Conservation (phyloP, 2,329 filamentous ascomycete species). For the Fusarium odoratissimum region DNA sequence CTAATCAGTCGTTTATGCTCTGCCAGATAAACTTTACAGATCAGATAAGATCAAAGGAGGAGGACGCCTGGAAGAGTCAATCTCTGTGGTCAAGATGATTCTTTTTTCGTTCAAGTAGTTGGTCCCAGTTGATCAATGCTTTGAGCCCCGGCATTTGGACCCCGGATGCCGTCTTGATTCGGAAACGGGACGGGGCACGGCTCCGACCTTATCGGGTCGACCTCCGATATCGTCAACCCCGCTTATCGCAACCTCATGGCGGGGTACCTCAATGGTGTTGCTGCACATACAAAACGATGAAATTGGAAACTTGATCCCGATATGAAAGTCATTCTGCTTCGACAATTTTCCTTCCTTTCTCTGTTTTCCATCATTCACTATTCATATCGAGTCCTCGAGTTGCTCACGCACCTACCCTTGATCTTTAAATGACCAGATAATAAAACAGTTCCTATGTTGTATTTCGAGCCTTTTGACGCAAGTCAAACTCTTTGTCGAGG, state of each 20-base stretch:
- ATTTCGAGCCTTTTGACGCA: no score
- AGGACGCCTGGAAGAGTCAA: accelerated
- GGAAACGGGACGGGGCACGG: neutral
- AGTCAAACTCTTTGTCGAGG: no score
- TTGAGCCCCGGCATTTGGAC: neutral
- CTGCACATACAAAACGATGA: accelerated
- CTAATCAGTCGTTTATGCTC: neutral
- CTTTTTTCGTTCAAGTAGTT: accelerated
- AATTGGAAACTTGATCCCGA: accelerated
- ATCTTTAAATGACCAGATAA: no score
- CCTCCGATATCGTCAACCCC: constrained; percentile 19
- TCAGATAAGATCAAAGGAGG: neutral
- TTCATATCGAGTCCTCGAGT: no score
- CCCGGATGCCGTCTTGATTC: neutral
- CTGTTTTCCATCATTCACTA: no score
- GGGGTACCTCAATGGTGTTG: neutral
- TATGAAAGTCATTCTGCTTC: neutral
- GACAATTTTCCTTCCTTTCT: neutral
- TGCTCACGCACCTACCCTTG: no score
- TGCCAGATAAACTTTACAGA: accelerated
- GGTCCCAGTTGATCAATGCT: accelerated
- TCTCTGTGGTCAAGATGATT: accelerated
- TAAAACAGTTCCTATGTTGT: no score
- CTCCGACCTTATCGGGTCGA: neutral
- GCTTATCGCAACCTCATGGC: neutral